phyloP scores from a whole-genome alignment of 345 rosid genomes.

The Iberis pinnata region DNA sequence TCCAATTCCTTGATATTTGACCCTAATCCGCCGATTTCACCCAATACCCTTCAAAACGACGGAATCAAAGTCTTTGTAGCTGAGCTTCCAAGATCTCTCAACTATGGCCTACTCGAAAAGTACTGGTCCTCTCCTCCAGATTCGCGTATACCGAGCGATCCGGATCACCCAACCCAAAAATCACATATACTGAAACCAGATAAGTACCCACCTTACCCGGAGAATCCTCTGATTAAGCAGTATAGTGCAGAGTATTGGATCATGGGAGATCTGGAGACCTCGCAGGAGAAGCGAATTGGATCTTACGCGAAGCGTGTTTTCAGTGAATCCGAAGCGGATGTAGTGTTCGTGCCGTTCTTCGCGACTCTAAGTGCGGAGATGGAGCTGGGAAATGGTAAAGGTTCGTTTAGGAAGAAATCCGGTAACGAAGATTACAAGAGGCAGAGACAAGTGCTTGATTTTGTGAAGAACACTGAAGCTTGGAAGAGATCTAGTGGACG shows the following conservation, averaged over 20 bases:
- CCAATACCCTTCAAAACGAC: constrained; percentile 16
- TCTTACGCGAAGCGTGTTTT: constrained; percentile 66
- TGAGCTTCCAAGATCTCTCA: constrained; percentile 77
- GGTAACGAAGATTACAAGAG: constrained; percentile 72
- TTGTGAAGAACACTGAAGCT: constrained; percentile 52
- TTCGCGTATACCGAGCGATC: constrained; percentile 61
- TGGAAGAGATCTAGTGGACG: constrained; percentile 78
- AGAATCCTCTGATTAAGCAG: constrained; percentile 84
- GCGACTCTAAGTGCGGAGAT: constrained; percentile 84
- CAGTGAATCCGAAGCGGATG: constrained; percentile 54
- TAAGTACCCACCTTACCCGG: constrained; percentile 56
- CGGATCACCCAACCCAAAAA: constrained; percentile 47
- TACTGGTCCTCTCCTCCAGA: constrained; percentile 71
- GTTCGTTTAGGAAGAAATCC: constrained; percentile 53
- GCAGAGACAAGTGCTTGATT: constrained; percentile 61
- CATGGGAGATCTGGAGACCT: constrained; percentile 76
- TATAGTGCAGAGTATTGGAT: constrained; percentile 99
- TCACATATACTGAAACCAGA: constrained; percentile 20
- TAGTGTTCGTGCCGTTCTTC: constrained; percentile 80
- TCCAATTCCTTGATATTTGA: constrained; percentile 11
- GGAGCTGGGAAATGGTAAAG: constrained; percentile 73
- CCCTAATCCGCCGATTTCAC: constrained; percentile 13
- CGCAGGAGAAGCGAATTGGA: constrained; percentile 32
- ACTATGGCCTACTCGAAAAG: constrained; percentile 62
- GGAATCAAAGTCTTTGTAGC: constrained; percentile 68